Evolutionary conservation across 768 basidiomycete species (phyloP), one percentile per base, ranked within the genome.

Genomic region (Sarcodon aspratus): DNA sequence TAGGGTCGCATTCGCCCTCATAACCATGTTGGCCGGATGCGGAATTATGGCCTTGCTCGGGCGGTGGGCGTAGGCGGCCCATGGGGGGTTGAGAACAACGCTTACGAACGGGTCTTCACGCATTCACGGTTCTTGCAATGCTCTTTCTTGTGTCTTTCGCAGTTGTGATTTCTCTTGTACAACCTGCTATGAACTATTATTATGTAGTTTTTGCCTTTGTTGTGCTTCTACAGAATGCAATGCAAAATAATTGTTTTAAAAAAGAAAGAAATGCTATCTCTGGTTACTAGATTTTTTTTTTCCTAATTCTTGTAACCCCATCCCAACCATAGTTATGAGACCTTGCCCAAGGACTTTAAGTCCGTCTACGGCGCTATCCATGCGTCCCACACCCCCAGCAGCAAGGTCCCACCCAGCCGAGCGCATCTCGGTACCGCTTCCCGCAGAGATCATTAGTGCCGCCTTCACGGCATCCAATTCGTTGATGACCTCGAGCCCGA

Each of bases 11-110:
- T 95, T 87, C 54, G 81, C 88, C 7, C 53, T 91, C 52, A 63
- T 66, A n/a, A 82, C 79, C 55, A 90, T 96, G 82, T 54, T 84
- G n/a, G 51, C 82, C 8, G 94, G 94, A 9, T 82, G 81, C 21
- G 91, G 73, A 1, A 46, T 96, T n/a, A 97, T 97, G 94, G 80
- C 91, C 1, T 71, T 96, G 9, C 72, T 97, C 13, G 94, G 93
- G 10, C 69, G 75, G 50, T 96, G 94, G 94, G 93, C 92, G 21
- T 94, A 63, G 69, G 40, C 10, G 44, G 38, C 3, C 32, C 12
- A 27, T 27, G 5, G 21, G n/a, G 21, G 21, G 21, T 27, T 27
- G 21, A 27, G 21, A 2, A 5, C 5, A 3, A 27, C 21, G 5
- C 21, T 27, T 5, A 5, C 21, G 21, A 27, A 27, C 5, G 21